Conservation (phyloP, 2,329 filamentous ascomycete genomes). For the Capronia americana region DNA sequence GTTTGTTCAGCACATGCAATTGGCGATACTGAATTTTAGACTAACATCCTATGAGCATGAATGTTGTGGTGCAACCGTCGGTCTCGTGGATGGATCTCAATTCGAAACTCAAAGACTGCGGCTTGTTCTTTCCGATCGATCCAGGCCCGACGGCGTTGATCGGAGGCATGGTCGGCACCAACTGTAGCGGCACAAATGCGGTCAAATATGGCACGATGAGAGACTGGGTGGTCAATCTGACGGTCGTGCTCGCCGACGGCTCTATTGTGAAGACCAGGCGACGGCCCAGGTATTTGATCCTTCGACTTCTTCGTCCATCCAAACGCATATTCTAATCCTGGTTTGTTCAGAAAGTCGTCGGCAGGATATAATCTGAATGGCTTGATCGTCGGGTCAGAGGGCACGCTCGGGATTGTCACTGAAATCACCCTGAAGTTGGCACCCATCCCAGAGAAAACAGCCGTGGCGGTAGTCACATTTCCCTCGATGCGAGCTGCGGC, state of each 20-base stretch:
- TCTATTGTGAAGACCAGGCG: conserved; percentile 71
- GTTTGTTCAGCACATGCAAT: not conserved
- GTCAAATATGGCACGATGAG: conserved; percentile 76
- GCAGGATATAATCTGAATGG: conserved; percentile 83
- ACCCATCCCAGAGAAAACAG: conserved; percentile 74
- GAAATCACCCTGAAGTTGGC: conserved; percentile 82
- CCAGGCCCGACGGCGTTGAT: conserved; percentile 70
- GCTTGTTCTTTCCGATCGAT: conserved; percentile 89
- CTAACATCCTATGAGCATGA: conserved; percentile 61
- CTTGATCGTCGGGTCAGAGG: conserved; percentile 80
- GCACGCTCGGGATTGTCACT: conserved; percentile 79
- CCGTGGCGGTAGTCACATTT: conserved; percentile 80
- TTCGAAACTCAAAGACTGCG: conserved; percentile 71
- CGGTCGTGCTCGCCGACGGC: conserved; percentile 73
- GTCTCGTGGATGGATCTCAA: conserved; percentile 91
- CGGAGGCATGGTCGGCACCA: conserved; percentile 69
- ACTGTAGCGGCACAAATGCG: conserved; percentile 68
- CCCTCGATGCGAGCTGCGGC: conserved; percentile 78
- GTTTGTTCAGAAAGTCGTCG: conserved; percentile 64
- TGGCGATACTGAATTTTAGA: not conserved
- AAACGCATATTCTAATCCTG: too few species aligned
- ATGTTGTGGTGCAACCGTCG: conserved; percentile 87
- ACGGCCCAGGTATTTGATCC: conserved; percentile 61
- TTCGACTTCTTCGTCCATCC: not conserved
- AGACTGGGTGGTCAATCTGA: conserved; percentile 74